Conservation (phyloP, 2,329 filamentous ascomycete genomes). For the Neofusicoccum laricinum region DNA sequence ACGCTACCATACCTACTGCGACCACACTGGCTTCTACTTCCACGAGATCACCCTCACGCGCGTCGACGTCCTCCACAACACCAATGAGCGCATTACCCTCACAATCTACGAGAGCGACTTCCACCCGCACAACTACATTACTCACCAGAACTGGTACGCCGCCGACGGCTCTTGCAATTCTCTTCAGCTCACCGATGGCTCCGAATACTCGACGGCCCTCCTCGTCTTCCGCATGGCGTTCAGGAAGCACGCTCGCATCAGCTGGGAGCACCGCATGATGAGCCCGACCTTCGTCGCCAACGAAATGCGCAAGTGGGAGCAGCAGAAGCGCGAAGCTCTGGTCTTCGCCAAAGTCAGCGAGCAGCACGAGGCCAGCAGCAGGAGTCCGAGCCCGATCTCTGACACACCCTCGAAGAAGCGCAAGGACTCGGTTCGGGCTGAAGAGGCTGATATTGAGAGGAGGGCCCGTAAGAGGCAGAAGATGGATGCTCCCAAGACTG, state of each 20-base stretch:
- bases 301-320: background rate
- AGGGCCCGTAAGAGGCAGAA: background rate
- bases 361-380: slow-evolving; percentile 18
- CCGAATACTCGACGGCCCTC: slow-evolving; percentile 33
- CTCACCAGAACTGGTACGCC: background rate
- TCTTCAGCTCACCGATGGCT: slow-evolving; percentile 28
- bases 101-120: slow-evolving; percentile 31
- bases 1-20: slow-evolving; percentile 60
- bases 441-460: background rate
- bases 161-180: slow-evolving; percentile 18
- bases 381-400: slow-evolving; percentile 23
- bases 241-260: slow-evolving; percentile 36
- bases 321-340: background rate
- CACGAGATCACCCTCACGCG: slow-evolving; percentile 58
- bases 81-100: slow-evolving; percentile 51
- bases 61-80: slow-evolving; percentile 44
- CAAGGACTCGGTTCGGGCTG: background rate
- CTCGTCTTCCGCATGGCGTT: slow-evolving; percentile 39
- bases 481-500: slow-evolving; percentile 11
- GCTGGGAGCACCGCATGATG: slow-evolving; percentile 41
- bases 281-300: background rate
- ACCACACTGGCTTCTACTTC: slow-evolving; percentile 62
- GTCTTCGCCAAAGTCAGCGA: background rate
- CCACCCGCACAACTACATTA: slow-evolving; percentile 29
- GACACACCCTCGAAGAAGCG: background rate